Percentiles rank a stretch among this genome's conserved stretches.
Conservation (phyloP, 305 asterid species). For the Fraxinus velutina region DNA sequence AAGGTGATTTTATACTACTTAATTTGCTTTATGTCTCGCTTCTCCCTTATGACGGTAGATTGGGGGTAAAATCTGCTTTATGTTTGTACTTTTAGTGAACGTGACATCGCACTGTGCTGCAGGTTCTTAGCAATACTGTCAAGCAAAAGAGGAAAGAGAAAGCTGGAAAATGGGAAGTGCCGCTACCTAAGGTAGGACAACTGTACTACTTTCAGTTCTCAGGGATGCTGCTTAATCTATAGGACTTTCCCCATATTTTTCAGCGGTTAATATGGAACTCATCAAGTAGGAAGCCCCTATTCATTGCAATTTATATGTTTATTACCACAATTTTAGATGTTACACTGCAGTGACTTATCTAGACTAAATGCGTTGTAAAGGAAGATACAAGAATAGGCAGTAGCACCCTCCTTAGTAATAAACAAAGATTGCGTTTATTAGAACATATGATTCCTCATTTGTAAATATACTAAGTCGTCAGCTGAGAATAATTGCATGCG, state of each 20-base stretch:
- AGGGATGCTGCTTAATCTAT: background rate
- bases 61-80: background rate
- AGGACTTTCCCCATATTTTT: background rate
- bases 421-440: background rate
- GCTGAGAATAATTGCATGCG: background rate
- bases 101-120: constrained; percentile 17
- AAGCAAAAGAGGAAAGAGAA: constrained; percentile 95
- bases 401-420: background rate
- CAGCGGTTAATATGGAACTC: background rate
- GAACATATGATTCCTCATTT: background rate
- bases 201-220: background rate
- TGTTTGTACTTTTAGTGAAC: background rate
- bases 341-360: background rate
- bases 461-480: background rate
- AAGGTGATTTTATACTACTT: constrained; percentile 46
- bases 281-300: background rate
- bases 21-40: constrained; percentile 12
- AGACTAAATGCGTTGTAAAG: background rate
- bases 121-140: constrained; percentile 92
- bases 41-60: background rate
- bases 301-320: background rate
- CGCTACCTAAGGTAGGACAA: constrained; percentile 81
- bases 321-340: background rate
- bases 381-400: background rate
- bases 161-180: constrained; percentile 99